phyloP scores from a whole-genome alignment of 257 asterid species.

The Asclepias syriaca region DNA sequence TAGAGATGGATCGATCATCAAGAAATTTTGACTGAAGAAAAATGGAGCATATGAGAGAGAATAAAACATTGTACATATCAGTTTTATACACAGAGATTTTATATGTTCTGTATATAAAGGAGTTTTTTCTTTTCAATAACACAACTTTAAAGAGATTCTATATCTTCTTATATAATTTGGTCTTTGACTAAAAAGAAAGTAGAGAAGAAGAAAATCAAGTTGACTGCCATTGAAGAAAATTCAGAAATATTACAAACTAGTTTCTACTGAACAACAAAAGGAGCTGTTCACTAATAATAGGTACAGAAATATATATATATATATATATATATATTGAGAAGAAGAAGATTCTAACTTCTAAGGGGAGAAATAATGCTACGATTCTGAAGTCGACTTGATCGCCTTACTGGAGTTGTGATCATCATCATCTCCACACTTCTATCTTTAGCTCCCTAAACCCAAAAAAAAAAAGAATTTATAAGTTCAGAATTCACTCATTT shows the following conservation, averaged over 20 bases:
- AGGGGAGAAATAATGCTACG: slow-evolving; percentile 42
- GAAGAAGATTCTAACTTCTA: slow-evolving; percentile 15
- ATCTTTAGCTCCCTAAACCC: slow-evolving; percentile 41
- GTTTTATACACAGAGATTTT: neutral
- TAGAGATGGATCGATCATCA: slow-evolving; percentile 16
- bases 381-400: slow-evolving; percentile 59
- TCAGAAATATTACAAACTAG: neutral
- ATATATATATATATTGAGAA: neutral
- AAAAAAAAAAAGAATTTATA: slow-evolving; percentile 6
- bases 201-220: neutral
- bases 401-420: slow-evolving; percentile 56
- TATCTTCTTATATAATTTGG: neutral
- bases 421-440: slow-evolving; percentile 26
- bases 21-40: neutral
- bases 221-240: slow-evolving; percentile 15
- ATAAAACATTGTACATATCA: neutral
- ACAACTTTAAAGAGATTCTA: neutral
- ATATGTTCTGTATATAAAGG: neutral
- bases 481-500: neutral
- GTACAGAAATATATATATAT: neutral
- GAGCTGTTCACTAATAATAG: slow-evolving; percentile 7
- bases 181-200: neutral
- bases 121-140: neutral
- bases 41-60: neutral
- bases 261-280: slow-evolving; percentile 11